Percentiles rank a stretch among this genome's conserved stretches.
phyloP scores from a whole-genome alignment of 2,329 filamentous ascomycete genomes.

The Dactylellina drechsleri region DNA sequence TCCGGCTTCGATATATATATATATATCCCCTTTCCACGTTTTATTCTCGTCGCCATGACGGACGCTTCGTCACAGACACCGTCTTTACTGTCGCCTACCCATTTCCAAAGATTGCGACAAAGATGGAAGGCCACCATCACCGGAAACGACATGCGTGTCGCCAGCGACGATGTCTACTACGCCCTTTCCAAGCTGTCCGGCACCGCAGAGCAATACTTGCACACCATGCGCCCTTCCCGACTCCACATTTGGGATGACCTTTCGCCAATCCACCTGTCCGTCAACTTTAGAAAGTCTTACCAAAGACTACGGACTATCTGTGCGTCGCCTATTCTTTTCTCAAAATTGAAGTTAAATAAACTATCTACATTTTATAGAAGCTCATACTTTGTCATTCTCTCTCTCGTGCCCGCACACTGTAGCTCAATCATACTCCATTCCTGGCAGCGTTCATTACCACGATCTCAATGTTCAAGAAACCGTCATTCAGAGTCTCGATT shows the following conservation, averaged over 20 bases:
- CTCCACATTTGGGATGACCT: conserved; percentile 55
- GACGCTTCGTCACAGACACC: background rate
- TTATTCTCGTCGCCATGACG: conserved; percentile 10
- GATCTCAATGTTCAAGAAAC: conserved; percentile 51
- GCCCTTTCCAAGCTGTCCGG: conserved; percentile 48
- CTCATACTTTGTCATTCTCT: too few relatives aligned
- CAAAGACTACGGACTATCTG: conserved; percentile 44
- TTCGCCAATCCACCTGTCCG: conserved; percentile 52
- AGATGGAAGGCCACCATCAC: conserved; percentile 51
- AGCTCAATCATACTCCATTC: conserved; percentile 53
- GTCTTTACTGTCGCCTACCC: conserved; percentile 55
- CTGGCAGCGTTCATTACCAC: conserved; percentile 45
- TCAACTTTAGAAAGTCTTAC: conserved; percentile 51
- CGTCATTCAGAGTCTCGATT: conserved; percentile 49
- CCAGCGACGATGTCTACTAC: conserved; percentile 50
- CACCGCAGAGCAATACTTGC: conserved; percentile 50
- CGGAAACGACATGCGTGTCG: conserved; percentile 37
- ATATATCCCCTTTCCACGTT: too few relatives aligned
- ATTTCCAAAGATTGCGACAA: conserved; percentile 43
- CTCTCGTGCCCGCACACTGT: background rate
- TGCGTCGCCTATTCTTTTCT: conserved; percentile 5
- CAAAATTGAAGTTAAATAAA: background rate
- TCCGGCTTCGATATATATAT: too few relatives aligned
- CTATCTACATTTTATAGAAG: too few relatives aligned
- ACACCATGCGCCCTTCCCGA: conserved; percentile 37